phyloP scores from a whole-genome alignment of 768 basidiomycete species.

The Phaeotremella skinneri region DNA sequence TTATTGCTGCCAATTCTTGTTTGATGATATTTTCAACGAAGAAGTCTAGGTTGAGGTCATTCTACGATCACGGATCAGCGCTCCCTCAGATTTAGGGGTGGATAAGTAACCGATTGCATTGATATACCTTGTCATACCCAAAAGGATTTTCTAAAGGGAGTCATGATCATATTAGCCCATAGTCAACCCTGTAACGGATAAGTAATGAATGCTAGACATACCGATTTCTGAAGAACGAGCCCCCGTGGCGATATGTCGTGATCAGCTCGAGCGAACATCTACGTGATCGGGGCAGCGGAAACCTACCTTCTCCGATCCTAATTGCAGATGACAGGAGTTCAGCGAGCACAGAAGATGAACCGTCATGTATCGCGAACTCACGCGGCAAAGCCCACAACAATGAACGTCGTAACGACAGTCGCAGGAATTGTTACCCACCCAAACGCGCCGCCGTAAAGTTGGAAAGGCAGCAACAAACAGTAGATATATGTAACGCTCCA shows the following conservation, averaged over 20 bases:
- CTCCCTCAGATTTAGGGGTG: no score
- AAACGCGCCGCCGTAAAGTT: constrained; percentile 43
- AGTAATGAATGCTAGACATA: no score
- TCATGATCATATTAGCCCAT: background rate
- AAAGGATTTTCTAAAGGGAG: constrained; percentile 44
- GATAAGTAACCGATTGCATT: no score
- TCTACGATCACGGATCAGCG: no score
- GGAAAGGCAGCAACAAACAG: constrained; percentile 46
- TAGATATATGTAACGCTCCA: constrained; percentile 49
- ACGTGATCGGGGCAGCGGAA: no score
- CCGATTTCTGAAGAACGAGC: constrained; percentile 7
- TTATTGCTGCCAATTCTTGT: constrained; percentile 46
- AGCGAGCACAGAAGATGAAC: background rate
- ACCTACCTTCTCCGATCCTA: constrained; percentile 28
- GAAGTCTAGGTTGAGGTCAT: constrained; percentile 49
- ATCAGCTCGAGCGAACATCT: background rate
- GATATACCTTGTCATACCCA: constrained; percentile 40
- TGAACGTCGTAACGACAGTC: constrained; percentile 41
- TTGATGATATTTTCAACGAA: constrained; percentile 49
- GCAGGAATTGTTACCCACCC: constrained; percentile 49
- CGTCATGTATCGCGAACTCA: background rate
- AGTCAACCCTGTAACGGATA: no score
- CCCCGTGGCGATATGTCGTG: no score
- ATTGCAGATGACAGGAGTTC: background rate
- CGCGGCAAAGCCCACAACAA: constrained; percentile 42